phyloP scores from a whole-genome alignment of 805 yeast species.

The Saccharomycopsis javanensis region DNA sequence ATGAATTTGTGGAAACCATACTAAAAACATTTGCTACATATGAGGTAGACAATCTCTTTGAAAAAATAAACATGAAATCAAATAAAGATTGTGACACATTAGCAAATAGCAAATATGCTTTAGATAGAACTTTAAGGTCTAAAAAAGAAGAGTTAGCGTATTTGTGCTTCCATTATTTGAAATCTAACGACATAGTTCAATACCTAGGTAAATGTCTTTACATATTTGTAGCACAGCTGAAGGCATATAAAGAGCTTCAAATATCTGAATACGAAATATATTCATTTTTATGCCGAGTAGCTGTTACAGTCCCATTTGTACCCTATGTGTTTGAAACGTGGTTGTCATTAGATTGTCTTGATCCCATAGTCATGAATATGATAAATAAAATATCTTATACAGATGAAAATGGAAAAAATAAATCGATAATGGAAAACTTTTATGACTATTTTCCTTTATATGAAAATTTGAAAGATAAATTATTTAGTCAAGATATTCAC shows the following conservation, averaged over 20 bases:
- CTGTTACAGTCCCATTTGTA: background rate
- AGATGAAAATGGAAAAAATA: background rate
- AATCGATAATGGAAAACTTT: background rate
- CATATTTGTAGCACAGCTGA: background rate
- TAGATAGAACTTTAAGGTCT: background rate
- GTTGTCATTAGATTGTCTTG: slow-evolving; percentile 3
- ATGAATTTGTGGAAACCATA: background rate
- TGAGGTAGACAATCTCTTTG: background rate
- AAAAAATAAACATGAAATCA: background rate
- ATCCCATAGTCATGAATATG: background rate
- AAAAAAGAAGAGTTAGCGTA: background rate
- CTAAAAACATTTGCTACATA: background rate
- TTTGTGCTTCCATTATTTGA: background rate
- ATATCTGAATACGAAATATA: background rate
- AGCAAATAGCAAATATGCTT: background rate
- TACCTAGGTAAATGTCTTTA: background rate
- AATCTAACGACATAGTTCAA: background rate
- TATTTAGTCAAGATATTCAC: slow-evolving; percentile 1
- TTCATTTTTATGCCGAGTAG: background rate
- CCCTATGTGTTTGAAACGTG: slow-evolving; percentile 1
- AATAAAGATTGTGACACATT: background rate
- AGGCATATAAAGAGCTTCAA: background rate
- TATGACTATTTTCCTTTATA: slow-evolving; percentile 4
- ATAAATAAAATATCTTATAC: background rate
- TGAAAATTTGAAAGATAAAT: slow-evolving; percentile 1